These are phyloP conservation scores for Nothomitra cinnamomea DNA, from an alignment of 2,329 filamentous ascomycete genomes.

Conservation along the genomic window DNA sequence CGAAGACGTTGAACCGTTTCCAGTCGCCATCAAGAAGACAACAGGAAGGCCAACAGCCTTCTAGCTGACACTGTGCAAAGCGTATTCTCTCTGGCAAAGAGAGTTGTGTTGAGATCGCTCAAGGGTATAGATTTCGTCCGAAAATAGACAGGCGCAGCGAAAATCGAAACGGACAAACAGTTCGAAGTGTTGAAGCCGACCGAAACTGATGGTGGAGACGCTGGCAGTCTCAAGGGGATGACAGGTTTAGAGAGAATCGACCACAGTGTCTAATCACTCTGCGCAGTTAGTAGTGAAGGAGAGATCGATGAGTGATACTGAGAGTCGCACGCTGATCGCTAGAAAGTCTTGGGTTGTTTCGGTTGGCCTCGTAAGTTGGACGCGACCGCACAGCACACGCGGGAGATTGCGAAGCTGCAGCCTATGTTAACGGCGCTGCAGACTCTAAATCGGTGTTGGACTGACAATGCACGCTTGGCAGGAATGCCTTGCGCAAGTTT, in stretches of 20 bases:
- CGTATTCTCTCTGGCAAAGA: background rate
- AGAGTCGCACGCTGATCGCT: background rate
- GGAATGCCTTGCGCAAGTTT: background rate
- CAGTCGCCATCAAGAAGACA: constrained; percentile 3
- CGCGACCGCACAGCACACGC: background rate
- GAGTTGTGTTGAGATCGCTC: constrained; percentile 7
- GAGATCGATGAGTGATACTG: background rate
- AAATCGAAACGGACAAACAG: background rate
- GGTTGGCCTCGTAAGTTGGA: background rate
- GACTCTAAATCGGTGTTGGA: background rate
- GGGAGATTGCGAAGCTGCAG: constrained; percentile 1
- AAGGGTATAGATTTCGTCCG: background rate
- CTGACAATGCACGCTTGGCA: background rate
- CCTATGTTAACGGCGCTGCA: background rate
- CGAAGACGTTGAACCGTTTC: constrained; percentile 5
- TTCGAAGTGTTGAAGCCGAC: background rate
- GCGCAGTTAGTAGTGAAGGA: background rate
- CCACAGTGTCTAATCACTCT: background rate
- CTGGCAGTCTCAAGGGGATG: background rate
- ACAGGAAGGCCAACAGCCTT: background rate
- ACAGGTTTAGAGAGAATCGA: background rate
- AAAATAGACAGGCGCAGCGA: background rate
- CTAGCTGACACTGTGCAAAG: background rate
- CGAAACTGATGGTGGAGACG: background rate
- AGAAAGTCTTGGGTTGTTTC: background rate